A percentile compares a stretch with the other conserved stretches of the same genome.
Conservation (phyloP, 768 basidiomycete species). For the Steccherinum ochraceum region DNA sequence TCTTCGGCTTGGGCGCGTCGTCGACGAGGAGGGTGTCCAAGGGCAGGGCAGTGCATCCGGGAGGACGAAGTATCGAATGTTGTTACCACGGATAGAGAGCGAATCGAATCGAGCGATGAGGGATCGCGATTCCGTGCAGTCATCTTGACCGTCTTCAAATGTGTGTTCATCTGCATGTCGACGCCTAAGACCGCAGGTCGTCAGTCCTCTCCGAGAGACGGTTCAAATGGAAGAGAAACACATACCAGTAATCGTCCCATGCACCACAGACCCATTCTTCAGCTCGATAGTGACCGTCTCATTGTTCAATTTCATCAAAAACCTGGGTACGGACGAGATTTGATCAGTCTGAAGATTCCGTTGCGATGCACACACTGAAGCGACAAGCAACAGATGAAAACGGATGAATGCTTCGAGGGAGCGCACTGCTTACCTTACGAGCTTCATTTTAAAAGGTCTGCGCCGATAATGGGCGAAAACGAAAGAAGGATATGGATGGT, state of each 20-base stretch:
- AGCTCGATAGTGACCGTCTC: slow-evolving; percentile 98
- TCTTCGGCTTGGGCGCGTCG: slow-evolving; percentile 95
- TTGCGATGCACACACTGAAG: too few relatives aligned
- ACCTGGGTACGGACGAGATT: too few relatives aligned
- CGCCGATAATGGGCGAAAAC: too few relatives aligned
- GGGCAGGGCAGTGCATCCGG: slow-evolving; percentile 86
- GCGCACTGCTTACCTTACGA: too few relatives aligned
- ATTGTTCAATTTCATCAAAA: slow-evolving; percentile 99
- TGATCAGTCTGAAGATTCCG: too few relatives aligned
- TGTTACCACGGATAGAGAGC: slow-evolving; percentile 94
- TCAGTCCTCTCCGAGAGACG: slow-evolving; percentile 1
- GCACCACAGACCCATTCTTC: slow-evolving; percentile 93
- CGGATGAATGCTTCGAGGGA: too few relatives aligned
- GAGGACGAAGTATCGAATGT: slow-evolving; percentile 94
- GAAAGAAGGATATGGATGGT: too few relatives aligned
- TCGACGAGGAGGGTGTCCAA: slow-evolving; percentile 96
- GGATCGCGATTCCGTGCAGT: slow-evolving; percentile 90
- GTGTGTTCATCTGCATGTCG: slow-evolving; percentile 99
- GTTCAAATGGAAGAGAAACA: slow-evolving; percentile 7
- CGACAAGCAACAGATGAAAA: too few relatives aligned
- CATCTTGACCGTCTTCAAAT: slow-evolving; percentile 96
- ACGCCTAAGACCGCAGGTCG: slow-evolving; percentile 69
- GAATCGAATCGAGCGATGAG: slow-evolving; percentile 83
- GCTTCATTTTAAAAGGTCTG: too few relatives aligned
- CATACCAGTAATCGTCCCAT: slow-evolving; percentile 95